phyloP scores from a whole-genome alignment of 2,329 filamentous ascomycete genomes.

The Thyridium curvatum region DNA sequence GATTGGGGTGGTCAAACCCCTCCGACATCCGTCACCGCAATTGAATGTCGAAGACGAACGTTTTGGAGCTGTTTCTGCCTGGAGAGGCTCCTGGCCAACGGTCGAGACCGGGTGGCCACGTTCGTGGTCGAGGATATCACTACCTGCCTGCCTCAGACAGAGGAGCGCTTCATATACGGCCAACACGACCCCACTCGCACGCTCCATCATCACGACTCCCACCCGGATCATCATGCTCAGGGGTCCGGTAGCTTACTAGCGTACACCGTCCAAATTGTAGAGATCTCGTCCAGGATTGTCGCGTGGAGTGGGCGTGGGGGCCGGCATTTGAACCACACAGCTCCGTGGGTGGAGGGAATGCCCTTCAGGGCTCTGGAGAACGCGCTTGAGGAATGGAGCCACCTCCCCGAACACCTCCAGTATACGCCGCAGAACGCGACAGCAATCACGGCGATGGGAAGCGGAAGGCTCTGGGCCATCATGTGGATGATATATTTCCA shows the following conservation, averaged over 20 bases:
- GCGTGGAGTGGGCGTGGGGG: background rate
- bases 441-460: background rate
- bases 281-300: background rate
- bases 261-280: background rate
- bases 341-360: background rate
- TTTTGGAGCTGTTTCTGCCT: constrained; percentile 1
- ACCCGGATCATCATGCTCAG: too few relatives aligned
- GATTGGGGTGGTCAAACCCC: background rate
- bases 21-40: background rate
- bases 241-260: background rate
- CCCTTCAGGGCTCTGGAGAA: background rate
- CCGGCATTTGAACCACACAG: background rate
- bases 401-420: background rate
- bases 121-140: background rate
- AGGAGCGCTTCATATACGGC: background rate
- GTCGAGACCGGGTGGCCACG: background rate
- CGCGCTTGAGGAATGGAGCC: background rate
- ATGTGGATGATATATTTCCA: constrained; percentile 1
- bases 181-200: background rate
- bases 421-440: background rate
- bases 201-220: background rate
- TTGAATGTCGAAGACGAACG: background rate
- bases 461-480: background rate
- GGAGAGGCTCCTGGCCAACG: constrained; percentile 1
- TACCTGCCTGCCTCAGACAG: background rate